Base-by-base conservation (phyloP, 495 filamentous ascomycete genomes). In the Rusavskia elegans region DNA sequence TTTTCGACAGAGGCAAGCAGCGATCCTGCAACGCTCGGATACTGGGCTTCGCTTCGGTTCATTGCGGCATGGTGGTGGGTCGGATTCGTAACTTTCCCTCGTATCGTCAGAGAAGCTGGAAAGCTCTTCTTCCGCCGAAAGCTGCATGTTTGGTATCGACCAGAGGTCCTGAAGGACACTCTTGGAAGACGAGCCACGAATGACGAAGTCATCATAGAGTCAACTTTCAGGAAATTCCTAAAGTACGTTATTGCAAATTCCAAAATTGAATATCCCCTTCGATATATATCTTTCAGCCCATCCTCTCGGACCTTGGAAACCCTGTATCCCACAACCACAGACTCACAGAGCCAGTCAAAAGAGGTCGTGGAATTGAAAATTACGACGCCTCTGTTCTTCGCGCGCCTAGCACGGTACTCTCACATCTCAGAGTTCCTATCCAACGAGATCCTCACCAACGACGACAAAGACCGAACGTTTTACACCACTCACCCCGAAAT, bases 61-160 rank as follows among this genome's bases (percentile, higher is more conserved):
- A 57, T 83, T 8, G 45, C 61, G 13, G 55, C 61, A 13, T 84
- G 80, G 75, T 75, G 72, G 65, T 83, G 78, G 79, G 73, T 79
- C 17, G 76, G 79, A 4, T 66, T 85, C 14, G 64, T 74, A 7
- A 82, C 81, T 0, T 77, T 79, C 51, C 79, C 80, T 6, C 66
- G 80, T 30, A 84, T 82, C 40, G 57, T 79, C 8, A 68, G 65
- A 53, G 68, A 84, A 64, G 80, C 81, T 5, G 62, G 50, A 1
- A 64, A 61, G 27, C 65, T 84, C 10, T 80, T 75, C 55, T 75
- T 79, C 55, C 42, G 52, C 10, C 65, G 67, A 49, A 72, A 67
- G 39, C 62, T 84, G 17, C 72, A 75, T 42, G 72, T 82, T 7
- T 82, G 74, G 70, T 75, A 66, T 53, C 59, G 70, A 30, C 81